phyloP scores from a whole-genome alignment of 495 filamentous ascomycete genomes.

The Talaromyces borbonicus region DNA sequence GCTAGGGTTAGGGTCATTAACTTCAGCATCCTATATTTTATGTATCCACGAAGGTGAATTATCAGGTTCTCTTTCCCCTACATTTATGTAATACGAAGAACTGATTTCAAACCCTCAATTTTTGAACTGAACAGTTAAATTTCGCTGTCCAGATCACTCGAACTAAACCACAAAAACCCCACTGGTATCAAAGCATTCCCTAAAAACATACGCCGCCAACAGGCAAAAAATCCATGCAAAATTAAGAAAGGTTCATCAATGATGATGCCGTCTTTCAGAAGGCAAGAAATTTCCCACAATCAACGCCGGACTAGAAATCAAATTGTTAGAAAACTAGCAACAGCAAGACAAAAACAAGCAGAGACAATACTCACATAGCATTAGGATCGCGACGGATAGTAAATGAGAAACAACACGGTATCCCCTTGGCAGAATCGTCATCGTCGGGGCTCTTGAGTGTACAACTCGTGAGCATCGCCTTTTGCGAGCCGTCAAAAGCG shows the following conservation, averaged over 20 bases:
- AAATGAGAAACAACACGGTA: constrained; percentile 96
- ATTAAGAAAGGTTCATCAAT: constrained; percentile 9
- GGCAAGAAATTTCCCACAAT: constrained; percentile 97
- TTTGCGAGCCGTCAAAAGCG: constrained; percentile 91
- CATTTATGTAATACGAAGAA: no score
- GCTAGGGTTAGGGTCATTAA: not conserved
- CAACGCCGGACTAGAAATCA: constrained; percentile 67
- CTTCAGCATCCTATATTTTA: no score
- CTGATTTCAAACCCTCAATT: no score
- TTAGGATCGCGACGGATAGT: constrained; percentile 89
- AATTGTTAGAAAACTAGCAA: not conserved
- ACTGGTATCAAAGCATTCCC: not conserved
- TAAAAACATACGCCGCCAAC: constrained; percentile 1
- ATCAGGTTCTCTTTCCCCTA: no score
- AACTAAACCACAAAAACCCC: no score
- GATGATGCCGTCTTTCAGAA: constrained; percentile 15
- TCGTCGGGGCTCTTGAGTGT: constrained; percentile 78
- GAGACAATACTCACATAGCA: constrained; percentile 67
- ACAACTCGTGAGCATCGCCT: constrained; percentile 92
- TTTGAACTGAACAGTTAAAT: no score
- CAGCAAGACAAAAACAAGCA: constrained; percentile 10
- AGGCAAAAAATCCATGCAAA: constrained; percentile 10
- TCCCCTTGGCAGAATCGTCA: constrained; percentile 57
- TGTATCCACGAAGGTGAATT: no score
- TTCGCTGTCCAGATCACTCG: no score